Evolutionary conservation across 768 basidiomycete genomes (phyloP).

Genomic region (Pisolithus marmoratus): DNA sequence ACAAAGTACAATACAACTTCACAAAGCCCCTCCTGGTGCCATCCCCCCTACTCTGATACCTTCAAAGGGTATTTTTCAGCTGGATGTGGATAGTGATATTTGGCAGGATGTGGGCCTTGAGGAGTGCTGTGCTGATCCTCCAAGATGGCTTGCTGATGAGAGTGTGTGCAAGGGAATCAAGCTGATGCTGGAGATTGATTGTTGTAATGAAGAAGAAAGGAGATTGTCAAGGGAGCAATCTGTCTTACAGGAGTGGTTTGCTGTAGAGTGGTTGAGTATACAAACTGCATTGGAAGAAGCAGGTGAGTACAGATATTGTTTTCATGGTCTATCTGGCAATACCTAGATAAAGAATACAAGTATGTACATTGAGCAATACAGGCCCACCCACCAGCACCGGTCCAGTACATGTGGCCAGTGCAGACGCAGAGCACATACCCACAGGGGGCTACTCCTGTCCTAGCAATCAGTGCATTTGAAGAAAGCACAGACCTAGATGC

Average conservation of each 20-base stretch:
- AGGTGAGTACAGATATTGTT: not conserved
- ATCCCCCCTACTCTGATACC: constrained; percentile 20
- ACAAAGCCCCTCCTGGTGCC: constrained; percentile 20
- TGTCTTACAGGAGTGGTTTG: too few species aligned
- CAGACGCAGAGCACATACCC: too few species aligned
- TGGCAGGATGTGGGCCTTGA: constrained; percentile 31
- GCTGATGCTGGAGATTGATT: constrained; percentile 13
- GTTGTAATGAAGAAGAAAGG: constrained; percentile 18
- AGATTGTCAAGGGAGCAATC: not conserved
- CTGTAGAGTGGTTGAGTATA: too few species aligned
- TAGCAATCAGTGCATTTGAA: constrained; percentile 11
- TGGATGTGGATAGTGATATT: constrained; percentile 31
- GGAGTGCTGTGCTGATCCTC: not conserved
- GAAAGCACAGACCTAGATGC: too few species aligned
- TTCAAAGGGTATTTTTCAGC: constrained; percentile 17
- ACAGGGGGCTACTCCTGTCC: too few species aligned
- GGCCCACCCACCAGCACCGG: too few species aligned
- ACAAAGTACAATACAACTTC: constrained; percentile 7
- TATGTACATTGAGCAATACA: too few species aligned
- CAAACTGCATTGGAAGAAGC: not conserved
- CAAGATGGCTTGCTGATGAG: constrained; percentile 14
- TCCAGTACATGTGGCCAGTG: too few species aligned
- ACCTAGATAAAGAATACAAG: too few species aligned
- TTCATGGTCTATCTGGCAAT: not conserved
- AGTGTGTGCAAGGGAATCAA: constrained; percentile 8